Conservation (phyloP, 2,329 filamentous ascomycete species). For the Parastagonospora avenae region DNA sequence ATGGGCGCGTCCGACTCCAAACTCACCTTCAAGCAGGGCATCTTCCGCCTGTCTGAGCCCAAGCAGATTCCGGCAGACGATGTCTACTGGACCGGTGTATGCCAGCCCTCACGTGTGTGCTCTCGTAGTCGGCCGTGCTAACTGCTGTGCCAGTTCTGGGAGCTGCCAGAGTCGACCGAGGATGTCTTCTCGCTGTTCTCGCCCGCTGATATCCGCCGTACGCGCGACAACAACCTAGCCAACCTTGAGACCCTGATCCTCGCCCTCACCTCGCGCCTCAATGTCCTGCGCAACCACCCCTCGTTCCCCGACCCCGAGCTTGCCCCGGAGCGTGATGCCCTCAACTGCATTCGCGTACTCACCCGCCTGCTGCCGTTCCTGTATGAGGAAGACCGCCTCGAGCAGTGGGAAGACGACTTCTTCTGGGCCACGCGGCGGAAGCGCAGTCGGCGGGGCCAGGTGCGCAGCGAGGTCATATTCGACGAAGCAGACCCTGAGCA, state of each 20-base stretch:
- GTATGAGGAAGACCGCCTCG: slow-evolving; percentile 84
- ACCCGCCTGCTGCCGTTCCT: slow-evolving; percentile 89
- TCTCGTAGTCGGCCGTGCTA: slow-evolving; percentile 17
- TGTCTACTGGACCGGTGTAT: slow-evolving; percentile 88
- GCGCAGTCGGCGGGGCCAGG: slow-evolving; percentile 53
- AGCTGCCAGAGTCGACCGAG: slow-evolving; percentile 91
- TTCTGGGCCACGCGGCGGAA: slow-evolving; percentile 83
- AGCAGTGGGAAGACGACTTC: slow-evolving; percentile 88
- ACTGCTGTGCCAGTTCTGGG: slow-evolving; percentile 76
- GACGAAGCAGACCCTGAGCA: slow-evolving; percentile 70
- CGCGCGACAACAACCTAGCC: slow-evolving; percentile 80
- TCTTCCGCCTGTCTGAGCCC: slow-evolving; percentile 94
- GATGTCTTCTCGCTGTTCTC: slow-evolving; percentile 98
- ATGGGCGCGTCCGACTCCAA: slow-evolving; percentile 99
- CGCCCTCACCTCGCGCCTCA: slow-evolving; percentile 80
- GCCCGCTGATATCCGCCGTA: slow-evolving; percentile 76
- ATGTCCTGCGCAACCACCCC: slow-evolving; percentile 82
- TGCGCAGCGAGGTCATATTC: slow-evolving; percentile 76
- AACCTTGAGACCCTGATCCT: slow-evolving; percentile 90
- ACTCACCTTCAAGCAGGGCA: slow-evolving; percentile 97
- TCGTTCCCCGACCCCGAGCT: slow-evolving; percentile 87
- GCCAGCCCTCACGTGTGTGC: slow-evolving; percentile 44
- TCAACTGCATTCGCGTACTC: slow-evolving; percentile 92
- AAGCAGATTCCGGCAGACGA: slow-evolving; percentile 85
- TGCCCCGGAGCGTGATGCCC: slow-evolving; percentile 81